These are phyloP conservation scores for Pyrenopolyporus hunteri DNA, from an alignment of 495 filamentous ascomycete genomes.

Conservation along the genomic window DNA sequence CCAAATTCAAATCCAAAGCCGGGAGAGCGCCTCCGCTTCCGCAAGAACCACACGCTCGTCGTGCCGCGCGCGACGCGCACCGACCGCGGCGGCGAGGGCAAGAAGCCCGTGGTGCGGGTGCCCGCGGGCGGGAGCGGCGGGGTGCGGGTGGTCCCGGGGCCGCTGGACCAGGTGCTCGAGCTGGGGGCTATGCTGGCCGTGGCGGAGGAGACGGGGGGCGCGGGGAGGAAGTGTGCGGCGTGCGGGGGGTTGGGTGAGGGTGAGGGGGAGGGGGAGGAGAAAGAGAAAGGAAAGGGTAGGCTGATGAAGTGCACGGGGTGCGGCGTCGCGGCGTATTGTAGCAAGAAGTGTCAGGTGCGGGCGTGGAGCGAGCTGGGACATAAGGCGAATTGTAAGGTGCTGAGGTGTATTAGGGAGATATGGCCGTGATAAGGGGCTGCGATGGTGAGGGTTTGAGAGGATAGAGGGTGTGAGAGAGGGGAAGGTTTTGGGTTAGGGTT, in stretches of 20 bases:
- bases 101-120: conserved; percentile 47
- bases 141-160: conserved; percentile 41
- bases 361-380: conserved; percentile 52
- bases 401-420: conserved; percentile 47
- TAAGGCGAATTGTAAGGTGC: conserved; percentile 51
- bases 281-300: neutral
- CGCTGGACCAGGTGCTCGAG: conserved; percentile 41
- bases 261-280: conserved; percentile 14
- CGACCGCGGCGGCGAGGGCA: conserved; percentile 40
- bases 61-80: conserved; percentile 42
- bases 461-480: neutral
- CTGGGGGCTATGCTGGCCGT: conserved; percentile 35
- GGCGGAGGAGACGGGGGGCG: conserved; percentile 12
- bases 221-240: conserved; percentile 21
- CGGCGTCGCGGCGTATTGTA: conserved; percentile 48
- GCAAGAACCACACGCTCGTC: conserved; percentile 44
- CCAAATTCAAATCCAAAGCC: too few species aligned
- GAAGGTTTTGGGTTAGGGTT: neutral
- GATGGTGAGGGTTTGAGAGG: neutral
- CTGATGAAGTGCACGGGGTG: conserved; percentile 52
- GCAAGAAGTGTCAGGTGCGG: conserved; percentile 51
- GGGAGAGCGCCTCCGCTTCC: conserved; percentile 28
- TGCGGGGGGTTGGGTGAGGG: conserved; percentile 43
- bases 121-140: conserved; percentile 16
- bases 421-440: conserved; percentile 34